These are phyloP conservation scores for Gastrodia elata DNA, from an alignment of 106 monocot genomes.

Conservation along the genomic window DNA sequence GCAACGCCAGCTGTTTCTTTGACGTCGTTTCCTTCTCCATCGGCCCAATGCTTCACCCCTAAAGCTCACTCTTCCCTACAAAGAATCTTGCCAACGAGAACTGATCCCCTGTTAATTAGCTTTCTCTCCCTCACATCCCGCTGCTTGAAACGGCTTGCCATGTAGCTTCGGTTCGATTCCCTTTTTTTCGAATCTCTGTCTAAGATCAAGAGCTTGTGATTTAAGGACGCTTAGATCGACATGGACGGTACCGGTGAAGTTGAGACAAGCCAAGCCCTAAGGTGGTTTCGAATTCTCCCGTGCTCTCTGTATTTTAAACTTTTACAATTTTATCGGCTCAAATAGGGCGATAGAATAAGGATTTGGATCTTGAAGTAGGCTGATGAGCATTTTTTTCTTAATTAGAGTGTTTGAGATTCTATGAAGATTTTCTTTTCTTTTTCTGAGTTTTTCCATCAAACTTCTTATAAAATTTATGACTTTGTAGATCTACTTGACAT, in stretches of 20 bases:
- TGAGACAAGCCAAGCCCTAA: constrained; percentile 17
- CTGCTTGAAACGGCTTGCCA: background rate
- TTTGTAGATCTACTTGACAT: too few relatives aligned
- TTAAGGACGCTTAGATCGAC: constrained; percentile 1
- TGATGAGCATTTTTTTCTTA: background rate
- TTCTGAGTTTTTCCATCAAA: too few relatives aligned
- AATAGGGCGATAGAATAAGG: background rate
- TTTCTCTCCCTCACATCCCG: background rate
- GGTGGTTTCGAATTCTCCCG: constrained; percentile 2
- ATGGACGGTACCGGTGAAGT: constrained; percentile 17
- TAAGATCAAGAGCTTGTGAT: background rate
- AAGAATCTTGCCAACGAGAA: background rate
- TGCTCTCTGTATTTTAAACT: background rate
- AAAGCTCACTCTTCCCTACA: background rate
- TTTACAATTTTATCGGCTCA: background rate
- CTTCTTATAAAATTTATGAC: too few relatives aligned
- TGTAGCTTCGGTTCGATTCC: background rate
- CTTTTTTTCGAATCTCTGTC: background rate
- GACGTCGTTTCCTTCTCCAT: constrained; percentile 4
- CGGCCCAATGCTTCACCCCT: background rate
- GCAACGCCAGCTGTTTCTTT: constrained; percentile 5
- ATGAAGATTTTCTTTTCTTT: too few relatives aligned
- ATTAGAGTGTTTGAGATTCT: too few relatives aligned
- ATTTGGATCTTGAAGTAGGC: background rate
- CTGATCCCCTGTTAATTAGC: background rate